phyloP scores from a whole-genome alignment of 768 basidiomycete species.

The Amanita inopinata region DNA sequence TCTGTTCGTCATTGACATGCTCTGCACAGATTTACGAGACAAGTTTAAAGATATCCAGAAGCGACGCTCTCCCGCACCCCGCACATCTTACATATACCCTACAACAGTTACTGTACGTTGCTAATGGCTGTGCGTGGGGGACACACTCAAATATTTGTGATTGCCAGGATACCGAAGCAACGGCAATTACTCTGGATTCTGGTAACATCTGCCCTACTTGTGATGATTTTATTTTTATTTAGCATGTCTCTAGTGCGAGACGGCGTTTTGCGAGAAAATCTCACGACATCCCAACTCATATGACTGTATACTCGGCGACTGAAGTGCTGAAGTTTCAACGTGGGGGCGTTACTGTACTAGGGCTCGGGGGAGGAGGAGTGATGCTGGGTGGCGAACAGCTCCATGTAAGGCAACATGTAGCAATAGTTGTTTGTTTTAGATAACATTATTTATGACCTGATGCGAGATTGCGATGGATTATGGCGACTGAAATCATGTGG shows the following conservation, averaged over 20 bases:
- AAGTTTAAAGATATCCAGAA: constrained; percentile 63
- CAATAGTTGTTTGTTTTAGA: too few relatives aligned
- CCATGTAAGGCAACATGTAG: too few relatives aligned
- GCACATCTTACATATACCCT: constrained; percentile 53
- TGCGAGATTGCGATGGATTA: too few relatives aligned
- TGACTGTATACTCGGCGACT: constrained; percentile 18
- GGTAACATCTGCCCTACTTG: constrained; percentile 24
- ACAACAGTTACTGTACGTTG: constrained; percentile 58
- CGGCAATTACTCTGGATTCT: constrained; percentile 47
- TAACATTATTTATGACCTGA: too few relatives aligned
- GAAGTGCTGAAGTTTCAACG: too few relatives aligned
- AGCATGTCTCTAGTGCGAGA: constrained; percentile 38
- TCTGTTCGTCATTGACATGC: background rate
- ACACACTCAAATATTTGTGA: background rate
- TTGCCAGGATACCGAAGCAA: constrained; percentile 50
- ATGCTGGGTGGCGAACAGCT: too few relatives aligned
- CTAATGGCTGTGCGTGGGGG: background rate
- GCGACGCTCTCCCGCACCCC: constrained; percentile 42
- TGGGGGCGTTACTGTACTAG: too few relatives aligned
- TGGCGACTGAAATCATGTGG: too few relatives aligned
- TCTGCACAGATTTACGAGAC: constrained; percentile 44
- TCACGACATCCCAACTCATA: constrained; percentile 43
- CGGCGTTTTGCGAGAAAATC: constrained; percentile 49
- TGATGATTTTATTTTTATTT: constrained; percentile 2
- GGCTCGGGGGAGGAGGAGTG: too few relatives aligned